These are phyloP conservation scores for Gracilaria vermiculophylla DNA, from an alignment of 23 red algal genomes.

Conservation along the genomic window DNA sequence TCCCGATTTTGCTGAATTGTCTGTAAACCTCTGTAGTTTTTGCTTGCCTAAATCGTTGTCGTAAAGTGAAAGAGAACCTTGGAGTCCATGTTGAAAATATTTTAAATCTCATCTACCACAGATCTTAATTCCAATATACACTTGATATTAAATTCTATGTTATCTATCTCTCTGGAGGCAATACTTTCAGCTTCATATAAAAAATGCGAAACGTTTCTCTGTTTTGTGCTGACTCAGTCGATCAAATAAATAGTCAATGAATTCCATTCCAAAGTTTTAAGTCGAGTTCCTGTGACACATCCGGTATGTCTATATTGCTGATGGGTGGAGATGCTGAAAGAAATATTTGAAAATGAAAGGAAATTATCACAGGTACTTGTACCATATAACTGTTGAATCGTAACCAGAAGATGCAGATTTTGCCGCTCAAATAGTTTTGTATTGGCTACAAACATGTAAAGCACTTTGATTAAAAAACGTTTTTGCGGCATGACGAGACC, in stretches of 20 bases:
- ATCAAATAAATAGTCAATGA: not conserved
- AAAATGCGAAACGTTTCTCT: conserved; percentile 17
- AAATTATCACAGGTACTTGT: not conserved
- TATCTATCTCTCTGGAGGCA: conserved; percentile 16
- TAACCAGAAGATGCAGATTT: not conserved
- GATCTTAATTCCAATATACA: conserved; percentile 1
- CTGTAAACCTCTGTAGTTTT: not conserved
- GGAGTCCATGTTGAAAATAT: conserved; percentile 31
- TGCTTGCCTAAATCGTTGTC: conserved; percentile 19
- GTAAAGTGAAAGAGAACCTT: conserved; percentile 25
- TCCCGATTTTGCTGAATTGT: conserved; percentile 31
- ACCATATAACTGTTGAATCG: not conserved
- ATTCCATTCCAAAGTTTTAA: not conserved
- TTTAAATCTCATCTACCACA: conserved; percentile 18
- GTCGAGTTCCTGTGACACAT: conserved; percentile 31
- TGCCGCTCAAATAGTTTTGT: not conserved
- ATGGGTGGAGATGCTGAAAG: conserved; percentile 17
- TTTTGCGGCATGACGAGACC: conserved; percentile 9
- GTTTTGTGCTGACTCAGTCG: conserved; percentile 18
- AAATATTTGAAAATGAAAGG: not conserved
- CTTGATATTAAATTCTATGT: conserved; percentile 6
- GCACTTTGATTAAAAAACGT: not conserved
- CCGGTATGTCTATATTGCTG: conserved; percentile 39
- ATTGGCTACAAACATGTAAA: not conserved
- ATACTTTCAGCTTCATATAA: conserved; percentile 4